Evolutionary conservation across 257 asterid species (phyloP), one percentile per base, ranked within the genome.

Genomic region (Linaria vulgaris): DNA sequence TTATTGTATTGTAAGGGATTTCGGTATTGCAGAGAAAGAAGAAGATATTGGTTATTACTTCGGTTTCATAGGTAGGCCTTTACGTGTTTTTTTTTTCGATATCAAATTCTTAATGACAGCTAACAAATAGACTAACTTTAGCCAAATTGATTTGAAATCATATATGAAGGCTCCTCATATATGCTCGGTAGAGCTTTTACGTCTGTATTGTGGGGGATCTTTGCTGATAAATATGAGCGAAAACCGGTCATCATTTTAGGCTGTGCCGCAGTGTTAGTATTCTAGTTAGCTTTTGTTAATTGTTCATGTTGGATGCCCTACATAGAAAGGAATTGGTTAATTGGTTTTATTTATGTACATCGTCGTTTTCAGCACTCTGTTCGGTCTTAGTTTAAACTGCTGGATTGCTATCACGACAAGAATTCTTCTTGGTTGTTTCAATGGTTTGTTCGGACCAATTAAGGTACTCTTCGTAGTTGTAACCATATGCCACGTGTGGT

Each of bases 101-200:
- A 46, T 20, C 38, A 20, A 17, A 53, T 56, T 38, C 55, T 55
- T n/a, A n/a, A 21, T 58, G 45, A 24, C 37, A 55, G n/a, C 6
- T 12, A 17, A 37, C n/a, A 30, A 23, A 11, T n/a, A n/a, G n/a
- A 43, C 46, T 38, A 9, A 38, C 12, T 6, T 9, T 38, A 38
- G 12, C 12, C 4, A 6, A 38, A n/a, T n/a, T n/a, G n/a, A n/a
- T 22, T 10, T 8, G 38, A 14, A 51, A 50, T 21, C n/a, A n/a
- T 43, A 38, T n/a, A 17, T 82, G 74, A 70, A 85, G 94, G 96
- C 45, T 74, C 88, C 19, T 67, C 94, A 8, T 85, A 65, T 70
- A 85, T 85, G 96, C 53, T 88, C 70, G 96, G 96, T 67, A 83
- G 96, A 83, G 87, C 83, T 57, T 41, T 81, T 70, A 85, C 94